Conservation (phyloP, 352 stramenopile species). For the Halophytophthora polymorphica region DNA sequence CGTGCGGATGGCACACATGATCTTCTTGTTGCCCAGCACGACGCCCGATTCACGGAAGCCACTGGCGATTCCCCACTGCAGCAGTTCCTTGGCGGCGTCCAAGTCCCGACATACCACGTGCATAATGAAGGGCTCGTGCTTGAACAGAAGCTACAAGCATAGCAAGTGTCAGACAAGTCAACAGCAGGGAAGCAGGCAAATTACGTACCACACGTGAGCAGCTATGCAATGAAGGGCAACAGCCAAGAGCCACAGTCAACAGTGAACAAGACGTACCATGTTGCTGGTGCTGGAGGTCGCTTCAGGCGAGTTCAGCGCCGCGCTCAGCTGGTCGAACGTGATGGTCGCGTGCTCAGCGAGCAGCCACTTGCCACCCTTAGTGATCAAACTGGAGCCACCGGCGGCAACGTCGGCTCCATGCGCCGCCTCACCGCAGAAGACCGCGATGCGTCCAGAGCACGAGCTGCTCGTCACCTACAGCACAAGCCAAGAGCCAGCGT, state of each 20-base stretch:
- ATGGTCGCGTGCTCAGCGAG: slow-evolving; percentile 78
- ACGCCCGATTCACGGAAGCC: slow-evolving; percentile 90
- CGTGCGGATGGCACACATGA: slow-evolving; percentile 90
- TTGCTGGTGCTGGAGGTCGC: slow-evolving; percentile 39
- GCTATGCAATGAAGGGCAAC: not conserved
- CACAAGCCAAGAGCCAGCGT: not conserved
- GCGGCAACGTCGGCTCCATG: slow-evolving; percentile 10
- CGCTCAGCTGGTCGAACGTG: slow-evolving; percentile 63
- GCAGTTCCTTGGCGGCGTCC: slow-evolving; percentile 67
- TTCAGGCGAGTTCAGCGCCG: slow-evolving; percentile 38
- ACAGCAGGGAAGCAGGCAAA: not conserved
- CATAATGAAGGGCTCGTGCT: slow-evolving; percentile 92
- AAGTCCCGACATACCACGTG: slow-evolving; percentile 86
- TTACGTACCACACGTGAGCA: too few relatives aligned
- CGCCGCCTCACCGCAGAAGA: slow-evolving; percentile 70
- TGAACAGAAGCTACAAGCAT: slow-evolving; percentile 70
- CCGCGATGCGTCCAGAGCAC: slow-evolving; percentile 87
- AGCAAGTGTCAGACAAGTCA: not conserved
- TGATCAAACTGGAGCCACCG: slow-evolving; percentile 55
- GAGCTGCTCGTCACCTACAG: slow-evolving; percentile 87
- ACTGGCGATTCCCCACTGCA: slow-evolving; percentile 78
- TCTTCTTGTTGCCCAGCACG: slow-evolving; percentile 82
- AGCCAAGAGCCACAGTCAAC: not conserved
- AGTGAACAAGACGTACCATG: slow-evolving; percentile 40
- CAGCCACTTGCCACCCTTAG: slow-evolving; percentile 89